A percentile compares a stretch with the other conserved stretches of the same genome.
phyloP scores from a whole-genome alignment of 75 land plant species.

The Selaginella tamariscina region DNA sequence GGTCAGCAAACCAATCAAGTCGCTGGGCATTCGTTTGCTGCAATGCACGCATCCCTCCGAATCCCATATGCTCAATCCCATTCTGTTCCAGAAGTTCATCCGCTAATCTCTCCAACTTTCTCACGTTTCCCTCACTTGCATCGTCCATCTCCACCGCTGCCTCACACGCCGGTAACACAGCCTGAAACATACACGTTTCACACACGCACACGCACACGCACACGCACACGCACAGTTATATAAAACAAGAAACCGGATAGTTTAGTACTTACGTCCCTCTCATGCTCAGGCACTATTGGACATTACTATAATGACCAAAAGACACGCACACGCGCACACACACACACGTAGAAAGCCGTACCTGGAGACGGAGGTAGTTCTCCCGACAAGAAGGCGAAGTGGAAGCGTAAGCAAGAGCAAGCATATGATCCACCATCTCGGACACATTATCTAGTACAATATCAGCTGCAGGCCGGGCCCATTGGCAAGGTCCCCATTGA shows the following conservation, averaged over 20 bases:
- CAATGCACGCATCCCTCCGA: neutral
- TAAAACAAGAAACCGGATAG: neutral
- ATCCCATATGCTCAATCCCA: constrained; percentile 3
- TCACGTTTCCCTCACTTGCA: neutral
- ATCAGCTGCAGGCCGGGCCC: constrained; percentile 42
- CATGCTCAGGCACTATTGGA: neutral
- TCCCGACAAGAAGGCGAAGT: constrained; percentile 26
- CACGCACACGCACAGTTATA: too few relatives aligned
- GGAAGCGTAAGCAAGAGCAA: constrained; percentile 61
- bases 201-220: too few relatives aligned
- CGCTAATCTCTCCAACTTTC: neutral
- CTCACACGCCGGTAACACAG: neutral
- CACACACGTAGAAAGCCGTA: constrained; percentile 11
- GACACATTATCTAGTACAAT: constrained; percentile 71
- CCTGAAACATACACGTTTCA: neutral
- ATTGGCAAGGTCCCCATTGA: constrained; percentile 43
- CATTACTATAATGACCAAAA: neutral
- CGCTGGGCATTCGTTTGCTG: constrained; percentile 9
- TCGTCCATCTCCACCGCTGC: neutral
- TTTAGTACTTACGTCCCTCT: neutral
- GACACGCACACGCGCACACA: neutral
- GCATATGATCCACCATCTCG: constrained; percentile 71
- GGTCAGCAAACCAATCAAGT: constrained; percentile 11
- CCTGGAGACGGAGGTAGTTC: constrained; percentile 81
- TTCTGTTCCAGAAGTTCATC: neutral